Evolutionary conservation across 139 green algal genomes (phyloP), one percentile per base, ranked within the genome.

Genomic region (Pedinophyceae sp.): DNA sequence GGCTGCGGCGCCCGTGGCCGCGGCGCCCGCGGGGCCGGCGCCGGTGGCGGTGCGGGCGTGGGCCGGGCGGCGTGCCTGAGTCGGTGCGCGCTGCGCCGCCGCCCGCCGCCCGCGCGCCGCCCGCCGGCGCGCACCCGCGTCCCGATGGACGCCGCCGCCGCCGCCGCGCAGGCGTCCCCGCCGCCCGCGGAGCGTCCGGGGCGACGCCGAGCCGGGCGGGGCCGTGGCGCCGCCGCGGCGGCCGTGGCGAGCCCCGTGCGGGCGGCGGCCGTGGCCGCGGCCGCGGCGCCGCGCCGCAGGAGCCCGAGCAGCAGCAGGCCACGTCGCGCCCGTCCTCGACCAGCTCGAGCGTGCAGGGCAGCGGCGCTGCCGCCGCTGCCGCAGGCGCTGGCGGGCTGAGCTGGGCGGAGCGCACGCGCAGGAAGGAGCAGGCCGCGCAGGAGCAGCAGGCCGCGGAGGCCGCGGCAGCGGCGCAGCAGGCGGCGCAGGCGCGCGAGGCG

Each of bases 391-490:
- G n/a, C 52, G n/a, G 52, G 52, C 52, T 13, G 24, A 48, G 25
- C 24, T n/a, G 28, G 52, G 1, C 29, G 28, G 15, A 15, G 52
- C 52, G 0, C 15, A 58, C 22, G 27, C 15, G 29, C 10, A 30
- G 29, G 25, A 30, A 19, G 7, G 52, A 47, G 15, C 47, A 58
- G 28, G 25, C 34, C 27, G 52, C 52, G 0, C 4, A 28, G 47
- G 52, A 58, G 28, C 30, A 13, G 24, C 47, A 58, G 52, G 52
- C 52, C 28, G 52, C 52, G 19, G 28, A 16, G 6, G 52, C 47
- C 19, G 48, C 2, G 1, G 52, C 52, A 10, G 49, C 49, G 24
- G 49, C 49, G n/a, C 18, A 54, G 49, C 16, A 34, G 49, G 49
- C 49, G 15, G 54, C 13, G 17, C 30, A 51, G 54, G 38, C 4